Evolutionary conservation across 208 protist genomes (phyloP), one percentile per base, ranked within the genome.

Genomic region (Wallacemonas rigidus): DNA sequence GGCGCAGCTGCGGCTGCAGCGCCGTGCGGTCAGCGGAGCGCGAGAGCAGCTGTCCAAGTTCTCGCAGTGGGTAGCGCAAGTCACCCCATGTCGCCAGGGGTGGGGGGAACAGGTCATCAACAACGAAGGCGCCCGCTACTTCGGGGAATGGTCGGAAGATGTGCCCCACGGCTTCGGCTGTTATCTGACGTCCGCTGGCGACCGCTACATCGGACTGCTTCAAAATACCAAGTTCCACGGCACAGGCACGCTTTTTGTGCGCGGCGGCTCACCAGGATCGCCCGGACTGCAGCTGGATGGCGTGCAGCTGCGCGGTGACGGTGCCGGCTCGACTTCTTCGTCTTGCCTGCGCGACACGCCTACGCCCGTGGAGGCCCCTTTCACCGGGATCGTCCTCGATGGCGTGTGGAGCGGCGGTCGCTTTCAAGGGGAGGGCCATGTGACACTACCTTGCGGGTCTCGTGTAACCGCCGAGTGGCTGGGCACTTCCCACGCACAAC

Each of bases 61-160:
- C 53, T 77, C 76, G n/a, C 50, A 65, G 62, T 95, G 90, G 90
- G 83, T 82, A 17, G 72, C 72, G 35, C 68, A 79, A 9, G 69
- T 76, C 41, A 69, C 54, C 15, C 73, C 75, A 7, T 57, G 74
- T 50, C 84, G 87, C 15, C 67, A 80, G 26, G 64, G 86, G 51
- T 95, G 87, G 87, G 90, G 90, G 5, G 90, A 95, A 69, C 61
- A 85, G 67, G 82, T 90, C 40, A 2, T 63, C 9, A 67, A 58
- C 26, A 47, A 61, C n/a, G 67, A 75, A 43, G 88, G 90, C 12
- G 88, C 86, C 44, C 75, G 84, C 17, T 95, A 94, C 78, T 87
- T 91, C 70, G 92, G 92, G 6, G 86, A 95, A 74, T 97, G 92
- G 92, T 71, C 69, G 38, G 69, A 86, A 39, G 74, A 93, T 71